Conservation (phyloP, 1,139 yeast genomes). For the Saccharomyces hybrid region DNA sequence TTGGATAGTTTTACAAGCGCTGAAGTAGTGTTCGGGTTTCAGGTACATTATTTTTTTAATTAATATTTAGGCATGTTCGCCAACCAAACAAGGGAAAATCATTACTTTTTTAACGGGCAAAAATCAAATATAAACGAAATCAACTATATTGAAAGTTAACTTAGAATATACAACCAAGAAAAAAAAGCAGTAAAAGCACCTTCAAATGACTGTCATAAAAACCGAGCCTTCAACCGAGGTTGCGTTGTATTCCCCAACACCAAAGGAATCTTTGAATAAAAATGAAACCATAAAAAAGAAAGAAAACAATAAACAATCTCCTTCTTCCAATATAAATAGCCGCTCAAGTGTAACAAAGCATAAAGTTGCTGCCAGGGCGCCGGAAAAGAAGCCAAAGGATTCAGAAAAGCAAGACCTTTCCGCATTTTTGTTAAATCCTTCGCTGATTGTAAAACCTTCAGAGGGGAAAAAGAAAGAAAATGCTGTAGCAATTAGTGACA, state of each 20-base stretch:
- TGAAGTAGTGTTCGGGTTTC: no score
- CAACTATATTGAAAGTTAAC: no score
- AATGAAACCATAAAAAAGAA: not conserved
- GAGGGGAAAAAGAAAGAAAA: conserved; percentile 1
- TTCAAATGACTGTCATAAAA: not conserved
- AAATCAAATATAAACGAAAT: no score
- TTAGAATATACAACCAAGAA: not conserved
- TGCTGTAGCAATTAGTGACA: not conserved
- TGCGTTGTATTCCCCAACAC: not conserved
- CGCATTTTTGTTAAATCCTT: not conserved
- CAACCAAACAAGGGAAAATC: no score
- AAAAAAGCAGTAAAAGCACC: not conserved
- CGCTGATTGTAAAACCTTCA: conserved; percentile 2
- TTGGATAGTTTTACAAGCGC: no score
- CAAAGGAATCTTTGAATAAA: not conserved
- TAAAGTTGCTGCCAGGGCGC: not conserved
- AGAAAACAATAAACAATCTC: not conserved
- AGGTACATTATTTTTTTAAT: no score
- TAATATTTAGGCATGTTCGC: no score
- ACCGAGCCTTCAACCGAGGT: not conserved
- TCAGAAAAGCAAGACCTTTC: not conserved
- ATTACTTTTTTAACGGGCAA: no score
- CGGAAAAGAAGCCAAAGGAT: not conserved
- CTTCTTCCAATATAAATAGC: not conserved
- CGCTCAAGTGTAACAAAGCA: not conserved